A percentile compares a stretch with the other conserved stretches of the same genome.
Conservation (phyloP, 495 filamentous ascomycete genomes). For the Lasiosphaeria miniovina region DNA sequence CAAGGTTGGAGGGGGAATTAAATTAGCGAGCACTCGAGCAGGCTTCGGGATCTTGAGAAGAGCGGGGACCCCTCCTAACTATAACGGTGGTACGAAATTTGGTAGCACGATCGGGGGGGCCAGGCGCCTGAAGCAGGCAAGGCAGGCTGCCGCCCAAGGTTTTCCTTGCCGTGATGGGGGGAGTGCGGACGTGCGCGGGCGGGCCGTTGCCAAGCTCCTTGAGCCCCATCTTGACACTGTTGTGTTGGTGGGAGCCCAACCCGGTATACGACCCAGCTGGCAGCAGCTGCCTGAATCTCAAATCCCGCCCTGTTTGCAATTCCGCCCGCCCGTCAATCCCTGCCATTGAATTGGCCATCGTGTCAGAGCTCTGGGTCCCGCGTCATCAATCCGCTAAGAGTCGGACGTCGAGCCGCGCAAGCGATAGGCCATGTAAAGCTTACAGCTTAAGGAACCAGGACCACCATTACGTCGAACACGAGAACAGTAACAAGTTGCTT, state of each 20-base stretch:
- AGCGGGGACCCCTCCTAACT: slow-evolving; percentile 20
- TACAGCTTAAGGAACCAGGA: slow-evolving; percentile 19
- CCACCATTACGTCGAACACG: background rate
- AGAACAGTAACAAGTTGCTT: slow-evolving; percentile 1
- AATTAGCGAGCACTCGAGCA: slow-evolving; percentile 13
- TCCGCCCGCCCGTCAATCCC: background rate
- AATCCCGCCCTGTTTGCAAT: background rate
- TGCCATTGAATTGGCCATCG: slow-evolving; percentile 10
- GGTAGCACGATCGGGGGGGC: background rate
- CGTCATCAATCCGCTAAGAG: slow-evolving; percentile 11
- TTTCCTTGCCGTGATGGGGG: too few species aligned
- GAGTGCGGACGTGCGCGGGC: too few species aligned
- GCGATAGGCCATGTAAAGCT: slow-evolving; percentile 35
- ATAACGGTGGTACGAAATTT: background rate
- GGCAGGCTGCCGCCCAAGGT: background rate
- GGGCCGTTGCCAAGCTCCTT: background rate
- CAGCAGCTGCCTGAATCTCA: background rate
- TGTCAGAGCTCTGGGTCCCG: slow-evolving; percentile 3
- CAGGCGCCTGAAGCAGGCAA: slow-evolving; percentile 5
- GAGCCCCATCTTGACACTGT: background rate
- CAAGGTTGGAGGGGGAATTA: slow-evolving; percentile 13
- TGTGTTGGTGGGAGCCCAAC: background rate
- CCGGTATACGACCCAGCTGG: background rate
- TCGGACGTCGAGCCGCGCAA: slow-evolving; percentile 10
- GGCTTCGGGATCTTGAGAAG: slow-evolving; percentile 22